Conservation (phyloP, 495 filamentous ascomycete genomes). For the Chaetomium cochliodes region DNA sequence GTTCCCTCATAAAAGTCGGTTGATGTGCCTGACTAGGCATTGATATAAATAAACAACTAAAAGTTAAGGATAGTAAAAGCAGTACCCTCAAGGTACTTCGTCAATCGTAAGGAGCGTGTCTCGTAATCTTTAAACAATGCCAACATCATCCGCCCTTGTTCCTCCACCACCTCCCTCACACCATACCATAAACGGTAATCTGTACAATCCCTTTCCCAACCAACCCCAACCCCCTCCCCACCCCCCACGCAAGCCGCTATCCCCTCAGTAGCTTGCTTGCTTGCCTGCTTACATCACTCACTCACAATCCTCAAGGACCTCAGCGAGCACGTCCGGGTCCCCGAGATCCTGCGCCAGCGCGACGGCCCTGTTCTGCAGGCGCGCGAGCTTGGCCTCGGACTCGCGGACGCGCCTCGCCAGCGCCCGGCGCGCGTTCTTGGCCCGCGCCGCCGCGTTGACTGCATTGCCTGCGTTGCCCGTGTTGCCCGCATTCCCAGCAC, state of each 20-base stretch:
- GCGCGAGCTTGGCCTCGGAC: background rate
- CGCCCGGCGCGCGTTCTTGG: conserved; percentile 3
- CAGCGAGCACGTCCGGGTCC: conserved; percentile 20
- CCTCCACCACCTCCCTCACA: too few species aligned
- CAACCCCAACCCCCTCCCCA: background rate
- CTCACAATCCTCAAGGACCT: conserved; percentile 20
- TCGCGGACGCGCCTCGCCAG: conserved; percentile 9
- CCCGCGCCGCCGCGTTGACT: background rate
- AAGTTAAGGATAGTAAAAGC: background rate
- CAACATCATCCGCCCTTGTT: too few species aligned
- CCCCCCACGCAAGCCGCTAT: background rate
- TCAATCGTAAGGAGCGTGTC: too few species aligned
- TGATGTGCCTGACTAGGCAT: background rate
- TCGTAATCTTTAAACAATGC: too few species aligned
- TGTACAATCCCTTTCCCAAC: too few species aligned
- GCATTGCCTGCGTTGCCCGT: background rate
- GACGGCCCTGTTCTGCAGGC: background rate
- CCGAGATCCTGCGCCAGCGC: conserved; percentile 7
- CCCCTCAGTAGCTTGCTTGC: too few species aligned
- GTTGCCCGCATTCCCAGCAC: background rate
- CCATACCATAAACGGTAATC: too few species aligned
- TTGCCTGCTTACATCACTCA: background rate
- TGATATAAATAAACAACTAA: background rate
- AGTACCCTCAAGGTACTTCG: background rate
- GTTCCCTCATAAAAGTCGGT: background rate